Conservation (phyloP, 192 early-diverging fungal genomes). For the Backusella psychrophila region DNA sequence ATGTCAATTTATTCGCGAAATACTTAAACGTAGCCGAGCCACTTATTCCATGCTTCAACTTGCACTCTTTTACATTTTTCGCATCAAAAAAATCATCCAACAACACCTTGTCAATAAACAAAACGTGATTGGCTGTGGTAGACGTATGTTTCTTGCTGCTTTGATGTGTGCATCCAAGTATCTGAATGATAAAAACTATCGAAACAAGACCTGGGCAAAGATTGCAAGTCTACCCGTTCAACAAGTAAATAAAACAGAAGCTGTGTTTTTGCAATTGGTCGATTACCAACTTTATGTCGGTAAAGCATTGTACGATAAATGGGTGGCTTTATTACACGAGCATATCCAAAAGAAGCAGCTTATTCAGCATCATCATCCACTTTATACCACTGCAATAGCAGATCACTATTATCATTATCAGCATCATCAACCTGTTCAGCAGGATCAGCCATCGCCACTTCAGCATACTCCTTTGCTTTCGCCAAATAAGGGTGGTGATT, state of each 20-base stretch:
- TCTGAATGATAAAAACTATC: conserved; percentile 80
- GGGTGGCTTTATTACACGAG: conserved; percentile 16
- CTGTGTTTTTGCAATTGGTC: conserved; percentile 72
- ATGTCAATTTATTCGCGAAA: conserved; percentile 60
- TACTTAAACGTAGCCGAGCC: conserved; percentile 61
- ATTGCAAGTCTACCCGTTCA: conserved; percentile 73
- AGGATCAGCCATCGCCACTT: background rate
- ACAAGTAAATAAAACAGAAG: conserved; percentile 83
- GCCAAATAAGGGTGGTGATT: background rate
- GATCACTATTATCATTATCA: background rate
- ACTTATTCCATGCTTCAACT: conserved; percentile 72
- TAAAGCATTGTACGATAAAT: conserved; percentile 22
- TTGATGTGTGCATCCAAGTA: conserved; percentile 89
- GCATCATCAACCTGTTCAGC: background rate
- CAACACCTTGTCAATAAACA: conserved; percentile 13
- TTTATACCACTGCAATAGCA: background rate
- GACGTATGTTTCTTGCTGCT: conserved; percentile 79
- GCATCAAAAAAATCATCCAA: conserved; percentile 43
- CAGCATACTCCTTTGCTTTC: background rate
- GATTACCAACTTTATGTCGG: conserved; percentile 74
- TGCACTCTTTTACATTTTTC: conserved; percentile 64
- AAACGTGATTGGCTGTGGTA: conserved; percentile 56
- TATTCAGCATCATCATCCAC: background rate
- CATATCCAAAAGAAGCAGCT: conserved; percentile 5
- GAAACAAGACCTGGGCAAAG: conserved; percentile 85